Evolutionary conservation across 108 stramenopile genomes (phyloP).

Genomic region (Conticribra guillardii): DNA sequence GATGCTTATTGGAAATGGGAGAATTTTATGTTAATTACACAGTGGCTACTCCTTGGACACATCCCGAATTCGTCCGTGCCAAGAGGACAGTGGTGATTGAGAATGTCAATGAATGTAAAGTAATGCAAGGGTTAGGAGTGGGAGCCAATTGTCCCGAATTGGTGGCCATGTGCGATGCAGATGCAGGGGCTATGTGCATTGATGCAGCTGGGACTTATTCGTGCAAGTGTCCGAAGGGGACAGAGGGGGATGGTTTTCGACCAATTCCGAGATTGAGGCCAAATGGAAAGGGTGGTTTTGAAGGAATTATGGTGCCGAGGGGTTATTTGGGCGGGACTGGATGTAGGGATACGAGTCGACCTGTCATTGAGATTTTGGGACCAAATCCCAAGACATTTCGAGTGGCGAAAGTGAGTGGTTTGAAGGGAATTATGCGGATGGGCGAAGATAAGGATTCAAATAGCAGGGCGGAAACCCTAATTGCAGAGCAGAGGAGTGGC

Average conservation of each 20-base stretch:
- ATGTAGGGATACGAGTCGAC: slow-evolving; percentile 83
- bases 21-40: slow-evolving; percentile 92
- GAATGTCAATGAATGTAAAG: slow-evolving; percentile 90
- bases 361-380: slow-evolving; percentile 74
- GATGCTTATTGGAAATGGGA: slow-evolving; percentile 85
- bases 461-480: slow-evolving; percentile 41
- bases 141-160: slow-evolving; percentile 66
- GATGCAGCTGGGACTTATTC: slow-evolving; percentile 89
- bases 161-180: slow-evolving; percentile 81
- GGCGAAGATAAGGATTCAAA: slow-evolving; percentile 19
- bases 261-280: slow-evolving; percentile 38
- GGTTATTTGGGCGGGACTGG: slow-evolving; percentile 88
- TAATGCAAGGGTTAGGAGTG: slow-evolving; percentile 42
- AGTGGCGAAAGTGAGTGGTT: slow-evolving; percentile 64
- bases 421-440: slow-evolving; percentile 62
- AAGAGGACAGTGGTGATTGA: slow-evolving; percentile 87
- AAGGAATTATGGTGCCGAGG: slow-evolving; percentile 46
- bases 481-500: slow-evolving; percentile 51
- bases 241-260: slow-evolving; percentile 88
- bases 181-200: slow-evolving; percentile 74
- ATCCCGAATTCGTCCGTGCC: slow-evolving; percentile 59
- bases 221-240: slow-evolving; percentile 85
- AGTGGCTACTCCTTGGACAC: slow-evolving; percentile 90
- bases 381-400: slow-evolving; percentile 87
- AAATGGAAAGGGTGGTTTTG: slow-evolving; percentile 32